These are phyloP conservation scores for Acacia confusa DNA, from an alignment of 306 rosid species.

Conservation along the genomic window DNA sequence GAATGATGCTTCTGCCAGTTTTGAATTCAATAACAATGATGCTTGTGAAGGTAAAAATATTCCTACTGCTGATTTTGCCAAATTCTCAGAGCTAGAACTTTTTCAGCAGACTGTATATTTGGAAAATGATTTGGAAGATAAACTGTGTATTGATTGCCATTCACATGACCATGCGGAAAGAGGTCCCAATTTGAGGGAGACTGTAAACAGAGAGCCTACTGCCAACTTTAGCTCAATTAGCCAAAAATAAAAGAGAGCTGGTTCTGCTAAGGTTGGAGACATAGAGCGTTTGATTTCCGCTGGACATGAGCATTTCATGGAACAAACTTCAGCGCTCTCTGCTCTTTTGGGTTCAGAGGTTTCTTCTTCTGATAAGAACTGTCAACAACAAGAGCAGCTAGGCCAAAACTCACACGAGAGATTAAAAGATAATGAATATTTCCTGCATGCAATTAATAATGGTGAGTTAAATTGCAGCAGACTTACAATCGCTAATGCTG, in stretches of 20 bases:
- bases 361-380: constrained; percentile 24
- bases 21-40: constrained; percentile 33
- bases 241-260: constrained; percentile 26
- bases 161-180: constrained; percentile 20
- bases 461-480: constrained; percentile 34
- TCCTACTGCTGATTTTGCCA: constrained; percentile 29
- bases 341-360: constrained; percentile 33
- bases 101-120: constrained; percentile 24
- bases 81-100: constrained; percentile 6
- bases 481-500: constrained; percentile 29
- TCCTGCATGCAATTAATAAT: constrained; percentile 11
- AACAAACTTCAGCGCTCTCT: constrained; percentile 44
- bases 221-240: constrained; percentile 12
- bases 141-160: constrained; percentile 13
- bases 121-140: too few relatives aligned
- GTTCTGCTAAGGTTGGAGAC: constrained; percentile 31
- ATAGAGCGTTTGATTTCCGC: constrained; percentile 29
- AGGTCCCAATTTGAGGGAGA: constrained; percentile 16
- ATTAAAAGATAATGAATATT: constrained; percentile 26
- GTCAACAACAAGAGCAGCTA: constrained; percentile 17
- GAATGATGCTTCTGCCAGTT: constrained; percentile 27
- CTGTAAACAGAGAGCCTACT: constrained; percentile 15
- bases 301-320: constrained; percentile 42
- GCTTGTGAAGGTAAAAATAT: constrained; percentile 29
- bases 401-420: constrained; percentile 24